Conservation (phyloP, 2,329 filamentous ascomycete species). For the Aspergillus sp. region DNA sequence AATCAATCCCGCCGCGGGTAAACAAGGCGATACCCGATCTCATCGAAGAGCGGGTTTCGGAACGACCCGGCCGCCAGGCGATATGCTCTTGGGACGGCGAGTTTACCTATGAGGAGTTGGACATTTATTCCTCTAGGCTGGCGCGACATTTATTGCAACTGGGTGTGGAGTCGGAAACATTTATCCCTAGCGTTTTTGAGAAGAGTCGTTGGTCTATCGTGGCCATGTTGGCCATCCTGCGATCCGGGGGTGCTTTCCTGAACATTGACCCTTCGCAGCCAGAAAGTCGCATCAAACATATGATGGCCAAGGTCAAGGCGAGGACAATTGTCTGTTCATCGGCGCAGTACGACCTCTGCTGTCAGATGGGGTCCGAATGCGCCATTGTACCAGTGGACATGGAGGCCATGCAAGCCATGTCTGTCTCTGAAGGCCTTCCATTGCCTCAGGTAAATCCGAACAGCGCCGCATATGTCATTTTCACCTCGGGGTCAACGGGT, state of each 20-base stretch:
- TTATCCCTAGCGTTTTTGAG: constrained; percentile 7
- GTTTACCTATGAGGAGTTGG: neutral
- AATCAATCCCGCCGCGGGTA: neutral
- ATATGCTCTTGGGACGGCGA: neutral
- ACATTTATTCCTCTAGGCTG: constrained; percentile 4
- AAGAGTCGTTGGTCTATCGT: constrained; percentile 6
- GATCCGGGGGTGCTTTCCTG: constrained; percentile 7
- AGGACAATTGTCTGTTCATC: neutral
- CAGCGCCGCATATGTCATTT: constrained; percentile 29
- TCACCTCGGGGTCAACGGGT: constrained; percentile 38
- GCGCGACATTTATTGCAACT: constrained; percentile 1
- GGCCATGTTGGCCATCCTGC: constrained; percentile 6
- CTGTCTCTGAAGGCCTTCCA: neutral
- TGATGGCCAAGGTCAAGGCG: neutral
- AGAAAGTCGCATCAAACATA: neutral
- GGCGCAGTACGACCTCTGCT: neutral
- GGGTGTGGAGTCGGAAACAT: constrained; percentile 4
- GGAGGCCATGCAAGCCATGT: neutral
- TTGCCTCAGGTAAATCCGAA: neutral
- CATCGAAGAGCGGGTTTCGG: neutral
- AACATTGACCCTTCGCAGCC: constrained; percentile 3
- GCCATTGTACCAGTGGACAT: neutral
- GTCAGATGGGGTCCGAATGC: neutral
- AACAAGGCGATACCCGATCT: neutral
- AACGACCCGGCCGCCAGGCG: neutral